Evolutionary conservation across 139 green algal species (phyloP).

Genomic region (Eudorina sp.): DNA sequence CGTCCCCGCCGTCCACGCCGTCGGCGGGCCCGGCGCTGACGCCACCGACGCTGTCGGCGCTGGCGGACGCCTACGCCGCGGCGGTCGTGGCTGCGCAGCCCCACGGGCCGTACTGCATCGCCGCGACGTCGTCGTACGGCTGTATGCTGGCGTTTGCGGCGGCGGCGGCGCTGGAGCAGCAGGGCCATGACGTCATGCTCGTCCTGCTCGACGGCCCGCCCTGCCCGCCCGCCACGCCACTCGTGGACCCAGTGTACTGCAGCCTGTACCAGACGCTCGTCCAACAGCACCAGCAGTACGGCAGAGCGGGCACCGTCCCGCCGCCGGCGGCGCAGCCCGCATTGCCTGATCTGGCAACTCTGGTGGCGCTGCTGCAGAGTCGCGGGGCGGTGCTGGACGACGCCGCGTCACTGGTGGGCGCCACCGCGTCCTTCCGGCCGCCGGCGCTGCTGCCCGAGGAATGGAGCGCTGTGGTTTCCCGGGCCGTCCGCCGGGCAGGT

Average conservation of each 20-base stretch:
- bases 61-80: constrained; percentile 50
- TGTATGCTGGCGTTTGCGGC: constrained; percentile 67
- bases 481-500: background rate
- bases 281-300: background rate
- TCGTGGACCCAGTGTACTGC: constrained; percentile 19
- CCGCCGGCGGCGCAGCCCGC: background rate
- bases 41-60: constrained; percentile 56
- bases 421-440: background rate
- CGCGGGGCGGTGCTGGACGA: background rate
- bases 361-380: constrained; percentile 30
- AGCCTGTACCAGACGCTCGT: constrained; percentile 19
- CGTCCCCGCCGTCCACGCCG: background rate
- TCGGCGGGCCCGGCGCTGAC: constrained; percentile 44
- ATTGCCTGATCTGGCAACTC: constrained; percentile 22
- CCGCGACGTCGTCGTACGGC: constrained; percentile 64
- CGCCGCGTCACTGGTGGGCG: background rate
- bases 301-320: background rate
- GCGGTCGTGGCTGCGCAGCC: constrained; percentile 67
- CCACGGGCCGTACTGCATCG: constrained; percentile 72
- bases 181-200: constrained; percentile 61
- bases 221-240: background rate
- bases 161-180: constrained; percentile 62
- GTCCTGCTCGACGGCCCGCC: constrained; percentile 78
- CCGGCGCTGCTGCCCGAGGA: background rate
- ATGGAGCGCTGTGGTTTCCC: background rate